Percentiles rank a stretch among this genome's conserved stretches.
These are phyloP conservation scores for Royoungia palumana DNA, from an alignment of 768 basidiomycete genomes.

Conservation along the genomic window DNA sequence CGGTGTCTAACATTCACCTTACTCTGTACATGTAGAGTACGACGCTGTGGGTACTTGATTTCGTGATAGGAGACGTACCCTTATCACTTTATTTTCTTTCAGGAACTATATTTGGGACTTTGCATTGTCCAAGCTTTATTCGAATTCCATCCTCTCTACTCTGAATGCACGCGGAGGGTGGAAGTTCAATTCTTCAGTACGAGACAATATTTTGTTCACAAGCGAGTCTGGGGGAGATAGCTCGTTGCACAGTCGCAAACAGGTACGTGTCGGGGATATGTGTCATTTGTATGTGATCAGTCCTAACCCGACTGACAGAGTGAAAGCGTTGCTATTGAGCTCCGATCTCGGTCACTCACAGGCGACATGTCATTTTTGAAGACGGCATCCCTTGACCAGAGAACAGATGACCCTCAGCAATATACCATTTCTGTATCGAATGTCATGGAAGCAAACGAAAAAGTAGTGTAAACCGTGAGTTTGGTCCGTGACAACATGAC, in stretches of 20 bases:
- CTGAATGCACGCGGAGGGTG: constrained; percentile 23
- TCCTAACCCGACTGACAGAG: too few species aligned
- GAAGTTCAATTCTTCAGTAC: constrained; percentile 1
- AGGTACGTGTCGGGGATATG: neutral
- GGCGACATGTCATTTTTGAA: too few species aligned
- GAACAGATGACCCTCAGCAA: too few species aligned
- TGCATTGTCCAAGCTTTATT: constrained; percentile 26
- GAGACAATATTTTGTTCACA: constrained; percentile 10
- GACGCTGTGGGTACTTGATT: constrained; percentile 2
- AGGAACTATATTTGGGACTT: constrained; percentile 25
- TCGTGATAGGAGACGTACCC: neutral
- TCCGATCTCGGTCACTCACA: too few species aligned
- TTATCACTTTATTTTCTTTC: neutral
- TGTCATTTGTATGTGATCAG: too few species aligned
- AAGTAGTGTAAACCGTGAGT: too few species aligned
- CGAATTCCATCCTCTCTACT: constrained; percentile 9
- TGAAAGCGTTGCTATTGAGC: too few species aligned
- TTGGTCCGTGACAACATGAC: too few species aligned
- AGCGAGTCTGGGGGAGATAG: neutral
- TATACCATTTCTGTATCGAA: too few species aligned
- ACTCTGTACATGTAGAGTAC: neutral
- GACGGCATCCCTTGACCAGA: too few species aligned
- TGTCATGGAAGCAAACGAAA: too few species aligned
- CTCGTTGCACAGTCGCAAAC: neutral
- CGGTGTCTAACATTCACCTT: neutral